Evolutionary conservation across 495 filamentous ascomycete genomes (phyloP), one percentile per base, ranked within the genome.

Genomic region (Neurospora sp.): DNA sequence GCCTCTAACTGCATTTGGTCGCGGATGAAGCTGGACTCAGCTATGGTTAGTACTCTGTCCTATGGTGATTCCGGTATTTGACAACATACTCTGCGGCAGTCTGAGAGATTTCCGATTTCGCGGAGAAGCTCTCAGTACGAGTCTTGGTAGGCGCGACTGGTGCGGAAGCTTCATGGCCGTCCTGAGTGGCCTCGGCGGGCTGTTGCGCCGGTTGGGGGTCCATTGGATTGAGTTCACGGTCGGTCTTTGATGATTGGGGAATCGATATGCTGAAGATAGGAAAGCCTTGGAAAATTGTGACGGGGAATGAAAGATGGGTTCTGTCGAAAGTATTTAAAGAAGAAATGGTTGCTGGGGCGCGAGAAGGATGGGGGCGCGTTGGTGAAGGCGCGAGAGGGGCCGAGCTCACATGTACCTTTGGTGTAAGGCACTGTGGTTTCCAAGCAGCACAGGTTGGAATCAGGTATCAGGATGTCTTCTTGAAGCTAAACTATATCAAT

Each of bases 1-100:
- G 90, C 91, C 83, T 99, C 96, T 71, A 99, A 90, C 70, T 89
- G 89, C 73, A 97, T 91, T 77, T 99, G 96, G 71, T 89, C 90
- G 74, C 92, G 88, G 77, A 98, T 94, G 81, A 94, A 99, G 53
- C 92, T 95, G 72, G 27, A 22, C 20, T 22, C 20, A 22, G 37
- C 22, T 39, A n/a, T 68, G 0, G 53, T 65, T 17, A 65, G 27
- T 65, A 17, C 7, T 61, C 4, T 0, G 2, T 61, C 53, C 0
- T 14, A 0, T 61, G 12, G 2, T 27, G 0, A 61, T 16, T 35
- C 2, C 3, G 8, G 1, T 35, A 0, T 3, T 0, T 8, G 22
- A 17, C 0, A 17, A 79, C 87, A 74, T 87, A 94, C 90, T 97
- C 93, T 76, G 90, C 91, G 68, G 94, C 94, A 37, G 94, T 98